Conservation (phyloP, 1,284 basidiomycete species). For the Taiwanofungus camphoratus region DNA sequence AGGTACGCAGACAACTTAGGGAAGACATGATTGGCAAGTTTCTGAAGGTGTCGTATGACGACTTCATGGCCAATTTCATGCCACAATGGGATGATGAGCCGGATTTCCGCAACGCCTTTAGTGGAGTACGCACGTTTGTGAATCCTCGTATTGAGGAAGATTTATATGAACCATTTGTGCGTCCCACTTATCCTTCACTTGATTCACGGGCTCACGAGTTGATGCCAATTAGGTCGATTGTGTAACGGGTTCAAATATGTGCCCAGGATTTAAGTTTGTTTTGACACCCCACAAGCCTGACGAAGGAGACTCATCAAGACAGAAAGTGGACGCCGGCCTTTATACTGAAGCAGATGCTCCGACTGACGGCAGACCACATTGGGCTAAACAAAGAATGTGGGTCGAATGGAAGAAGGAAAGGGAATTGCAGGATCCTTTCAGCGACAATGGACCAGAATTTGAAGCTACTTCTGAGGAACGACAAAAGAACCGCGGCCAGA, state of each 20-base stretch:
- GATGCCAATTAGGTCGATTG: neutral
- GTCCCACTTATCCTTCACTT: too few relatives aligned
- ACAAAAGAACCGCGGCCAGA: conserved; percentile 5
- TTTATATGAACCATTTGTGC: too few relatives aligned
- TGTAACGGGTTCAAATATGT: neutral
- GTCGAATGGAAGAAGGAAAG: neutral
- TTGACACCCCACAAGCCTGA: neutral
- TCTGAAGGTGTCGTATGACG: too few relatives aligned
- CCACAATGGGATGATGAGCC: too few relatives aligned
- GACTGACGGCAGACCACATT: neutral
- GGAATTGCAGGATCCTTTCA: conserved; percentile 4
- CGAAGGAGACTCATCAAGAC: neutral
- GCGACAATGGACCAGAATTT: neutral
- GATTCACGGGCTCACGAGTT: too few relatives aligned
- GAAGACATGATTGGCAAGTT: too few relatives aligned
- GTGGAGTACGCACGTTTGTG: too few relatives aligned
- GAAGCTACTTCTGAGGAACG: neutral
- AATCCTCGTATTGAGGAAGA: too few relatives aligned
- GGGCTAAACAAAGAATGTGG: neutral
- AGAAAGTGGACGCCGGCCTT: neutral
- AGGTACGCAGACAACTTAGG: too few relatives aligned
- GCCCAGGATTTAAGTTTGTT: neutral
- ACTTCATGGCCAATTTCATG: too few relatives aligned
- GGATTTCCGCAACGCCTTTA: too few relatives aligned
- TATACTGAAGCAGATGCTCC: neutral